A percentile compares a stretch with the other conserved stretches of the same genome.
phyloP scores from a whole-genome alignment of 2,329 filamentous ascomycete species.

The Sclerotinia nivalis region DNA sequence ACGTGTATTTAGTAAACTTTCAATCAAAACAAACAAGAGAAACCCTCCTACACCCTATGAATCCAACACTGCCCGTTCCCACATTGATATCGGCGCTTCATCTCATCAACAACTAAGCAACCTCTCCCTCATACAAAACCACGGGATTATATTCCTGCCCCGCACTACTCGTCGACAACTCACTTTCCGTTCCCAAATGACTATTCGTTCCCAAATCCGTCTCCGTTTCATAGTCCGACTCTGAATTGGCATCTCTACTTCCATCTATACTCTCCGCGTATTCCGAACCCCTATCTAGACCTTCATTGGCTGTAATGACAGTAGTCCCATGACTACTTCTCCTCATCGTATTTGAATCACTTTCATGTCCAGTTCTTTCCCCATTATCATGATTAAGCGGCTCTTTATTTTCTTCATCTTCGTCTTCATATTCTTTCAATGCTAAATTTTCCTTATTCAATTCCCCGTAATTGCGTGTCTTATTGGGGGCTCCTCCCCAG shows the following conservation, averaged over 20 bases:
- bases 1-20: not conserved
- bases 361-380: constrained; percentile 29
- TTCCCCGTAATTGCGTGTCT: constrained; percentile 46
- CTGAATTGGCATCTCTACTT: constrained; percentile 31
- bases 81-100: not conserved
- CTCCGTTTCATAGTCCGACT: constrained; percentile 28
- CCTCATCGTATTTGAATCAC: constrained; percentile 37
- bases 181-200: constrained; percentile 23
- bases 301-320: constrained; percentile 33
- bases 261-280: constrained; percentile 39
- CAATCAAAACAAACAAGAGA: not conserved
- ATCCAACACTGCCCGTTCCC: constrained; percentile 26
- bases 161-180: constrained; percentile 14
- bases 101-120: constrained; percentile 24
- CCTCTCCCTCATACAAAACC: constrained; percentile 34
- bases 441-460: constrained; percentile 64
- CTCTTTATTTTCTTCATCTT: constrained; percentile 42
- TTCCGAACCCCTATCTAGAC: constrained; percentile 38
- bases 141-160: constrained; percentile 25
- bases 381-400: constrained; percentile 21
- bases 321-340: constrained; percentile 40
- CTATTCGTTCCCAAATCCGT: constrained; percentile 15
- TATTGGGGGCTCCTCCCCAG: constrained; percentile 56
- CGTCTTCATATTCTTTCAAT: constrained; percentile 60
- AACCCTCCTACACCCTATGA: constrained; percentile 25